Percentiles rank a stretch among this genome's conserved stretches.
Evolutionary conservation across 2,329 filamentous ascomycete genomes (phyloP).

Genomic region (Colletotrichum lupini): DNA sequence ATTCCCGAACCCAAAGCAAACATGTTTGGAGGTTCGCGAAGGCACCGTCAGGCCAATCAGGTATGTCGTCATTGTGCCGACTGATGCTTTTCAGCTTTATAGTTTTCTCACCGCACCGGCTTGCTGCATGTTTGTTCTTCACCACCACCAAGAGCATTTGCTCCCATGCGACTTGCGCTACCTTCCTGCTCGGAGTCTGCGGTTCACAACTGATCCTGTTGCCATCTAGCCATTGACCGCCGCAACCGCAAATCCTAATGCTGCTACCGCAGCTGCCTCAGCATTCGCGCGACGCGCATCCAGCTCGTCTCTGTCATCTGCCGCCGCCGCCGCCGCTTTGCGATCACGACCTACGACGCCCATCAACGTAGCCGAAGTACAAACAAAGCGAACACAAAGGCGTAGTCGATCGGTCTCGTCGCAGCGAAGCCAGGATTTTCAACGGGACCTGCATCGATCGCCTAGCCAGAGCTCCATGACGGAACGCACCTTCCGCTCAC

Average conservation of each 20-base stretch:
- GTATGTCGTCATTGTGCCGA: slow-evolving; percentile 45
- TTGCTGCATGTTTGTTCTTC: neutral
- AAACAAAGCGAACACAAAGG: slow-evolving; percentile 86
- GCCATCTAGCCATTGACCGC: slow-evolving; percentile 68
- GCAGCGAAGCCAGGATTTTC: slow-evolving; percentile 59
- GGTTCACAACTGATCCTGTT: slow-evolving; percentile 33
- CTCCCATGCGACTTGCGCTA: neutral
- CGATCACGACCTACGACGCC: slow-evolving; percentile 82
- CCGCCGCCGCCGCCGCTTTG: slow-evolving; percentile 87
- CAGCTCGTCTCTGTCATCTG: slow-evolving; percentile 78
- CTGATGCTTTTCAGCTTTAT: neutral
- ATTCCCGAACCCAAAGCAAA: slow-evolving; percentile 39
- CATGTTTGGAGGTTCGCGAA: slow-evolving; percentile 65
- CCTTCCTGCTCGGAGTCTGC: neutral
- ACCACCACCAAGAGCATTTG: neutral
- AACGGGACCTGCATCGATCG: slow-evolving; percentile 68
- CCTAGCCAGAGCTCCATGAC: slow-evolving; percentile 86
- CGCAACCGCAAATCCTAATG: slow-evolving; percentile 75
- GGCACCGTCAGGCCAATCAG: slow-evolving; percentile 58
- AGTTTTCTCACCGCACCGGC: neutral
- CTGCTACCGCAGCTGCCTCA: slow-evolving; percentile 82
- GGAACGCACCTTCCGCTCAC: slow-evolving; percentile 87
- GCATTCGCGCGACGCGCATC: slow-evolving; percentile 80
- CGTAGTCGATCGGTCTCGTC: slow-evolving; percentile 80
- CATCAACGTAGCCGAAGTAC: slow-evolving; percentile 82